Evolutionary conservation across 2,329 filamentous ascomycete species (phyloP), one percentile per base, ranked within the genome.

Genomic region (Venturia pyrina): DNA sequence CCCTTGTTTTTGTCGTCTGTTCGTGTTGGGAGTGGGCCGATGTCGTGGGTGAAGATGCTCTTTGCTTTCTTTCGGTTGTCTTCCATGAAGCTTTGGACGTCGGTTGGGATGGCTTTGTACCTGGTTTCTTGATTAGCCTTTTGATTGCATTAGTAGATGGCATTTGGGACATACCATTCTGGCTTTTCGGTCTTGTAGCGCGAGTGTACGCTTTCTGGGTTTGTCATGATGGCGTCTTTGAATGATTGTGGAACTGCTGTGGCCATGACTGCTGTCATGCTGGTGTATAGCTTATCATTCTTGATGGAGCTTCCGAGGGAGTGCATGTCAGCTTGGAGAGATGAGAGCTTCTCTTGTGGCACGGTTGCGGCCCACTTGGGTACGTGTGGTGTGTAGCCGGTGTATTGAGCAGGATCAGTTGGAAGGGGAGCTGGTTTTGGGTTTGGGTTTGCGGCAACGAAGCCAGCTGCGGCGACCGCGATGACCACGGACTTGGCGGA

Each of bases 81-180:
- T n/a, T 60, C 53, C 63, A 65, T 65, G 46, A 65, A 65, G 37
- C 40, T 41, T 21, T 19, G 41, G 19, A 65, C 53, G 24, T 65
- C 63, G n/a, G 48, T 34, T 15, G 63, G 63, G 1, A 65, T 44
- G 50, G 37, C 28, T 34, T 59, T 57, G 63, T 65, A 65, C 53
- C 53, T 59, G 28, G 17, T n/a, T 37, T 7, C 37, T 10, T 13
- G n/a, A 21, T 59, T 37, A 59, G 28, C 17, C 13, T 34, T 59
- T 13, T 59, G 53, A n/a, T 13, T n/a, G 13, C 1, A 59, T n/a
- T 5, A 11, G 19, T 7, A 34, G 11, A 37, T n/a, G 17, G 19
- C 5, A 11, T 21, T 40, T 40, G 37, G 15, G 3, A 57, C 32
- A 37, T 59, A 59, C 63, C 63, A 65, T 8, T 65, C 63, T 19